Conservation (phyloP, 2,329 filamentous ascomycete genomes). For the Penicillium crustosum region DNA sequence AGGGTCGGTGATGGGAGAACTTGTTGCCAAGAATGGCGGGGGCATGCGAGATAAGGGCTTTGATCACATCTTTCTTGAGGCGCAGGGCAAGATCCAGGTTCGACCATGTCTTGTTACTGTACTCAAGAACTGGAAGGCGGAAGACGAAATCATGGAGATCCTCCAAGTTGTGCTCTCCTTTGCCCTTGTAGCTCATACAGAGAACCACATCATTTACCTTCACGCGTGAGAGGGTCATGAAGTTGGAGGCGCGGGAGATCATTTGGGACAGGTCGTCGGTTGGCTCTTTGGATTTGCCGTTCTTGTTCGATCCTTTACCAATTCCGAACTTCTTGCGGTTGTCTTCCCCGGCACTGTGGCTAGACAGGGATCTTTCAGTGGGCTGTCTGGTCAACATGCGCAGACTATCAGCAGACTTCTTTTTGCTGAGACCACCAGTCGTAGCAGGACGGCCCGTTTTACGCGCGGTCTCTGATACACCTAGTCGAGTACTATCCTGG, state of each 20-base stretch:
- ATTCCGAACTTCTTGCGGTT: conserved; percentile 52
- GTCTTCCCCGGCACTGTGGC: conserved; percentile 35
- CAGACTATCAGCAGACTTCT: conserved; percentile 45
- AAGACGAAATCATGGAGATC: conserved; percentile 98
- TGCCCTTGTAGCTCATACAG: conserved; percentile 94
- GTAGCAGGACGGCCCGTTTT: conserved; percentile 34
- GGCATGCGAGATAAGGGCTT: conserved; percentile 89
- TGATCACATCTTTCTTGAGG: conserved; percentile 91
- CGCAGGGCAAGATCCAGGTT: conserved; percentile 91
- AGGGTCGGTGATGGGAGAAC: conserved; percentile 83
- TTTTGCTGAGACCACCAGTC: conserved; percentile 37
- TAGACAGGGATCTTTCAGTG: conserved; percentile 40
- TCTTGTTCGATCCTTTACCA: conserved; percentile 47
- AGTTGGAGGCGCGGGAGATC: conserved; percentile 91
- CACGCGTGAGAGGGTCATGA: conserved; percentile 95
- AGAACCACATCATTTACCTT: conserved; percentile 93
- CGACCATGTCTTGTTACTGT: conserved; percentile 98
- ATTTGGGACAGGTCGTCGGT: conserved; percentile 94
- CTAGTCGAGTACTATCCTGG: conserved; percentile 28
- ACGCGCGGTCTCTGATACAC: conserved; percentile 21
- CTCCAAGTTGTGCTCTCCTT: conserved; percentile 90
- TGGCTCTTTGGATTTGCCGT: conserved; percentile 60
- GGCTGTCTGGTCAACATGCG: conserved; percentile 36
- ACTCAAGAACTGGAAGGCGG: conserved; percentile 88
- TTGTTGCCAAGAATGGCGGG: conserved; percentile 98